These are phyloP conservation scores for Talaromyces trachyspermus DNA, from an alignment of 495 filamentous ascomycete genomes.

Conservation along the genomic window DNA sequence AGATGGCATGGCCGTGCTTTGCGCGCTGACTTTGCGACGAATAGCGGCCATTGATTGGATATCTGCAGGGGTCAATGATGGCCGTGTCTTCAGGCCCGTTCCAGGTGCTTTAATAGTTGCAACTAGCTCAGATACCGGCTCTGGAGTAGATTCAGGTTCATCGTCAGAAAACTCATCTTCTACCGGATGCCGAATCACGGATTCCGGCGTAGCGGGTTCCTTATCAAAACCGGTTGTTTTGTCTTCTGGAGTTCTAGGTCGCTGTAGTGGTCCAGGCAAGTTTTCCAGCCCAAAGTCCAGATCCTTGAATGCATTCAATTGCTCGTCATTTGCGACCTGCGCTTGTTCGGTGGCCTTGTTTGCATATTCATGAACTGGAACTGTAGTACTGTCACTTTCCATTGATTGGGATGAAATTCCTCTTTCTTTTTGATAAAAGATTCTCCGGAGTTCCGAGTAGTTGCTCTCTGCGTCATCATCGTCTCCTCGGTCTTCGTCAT, in stretches of 20 bases:
- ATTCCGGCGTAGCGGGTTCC: conserved; percentile 78
- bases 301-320: not conserved
- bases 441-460: conserved; percentile 36
- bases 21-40: conserved; percentile 75
- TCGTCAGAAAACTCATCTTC: conserved; percentile 25
- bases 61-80: conserved; percentile 80
- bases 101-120: conserved; percentile 90
- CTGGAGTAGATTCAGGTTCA: conserved; percentile 25
- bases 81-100: conserved; percentile 80
- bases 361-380: conserved; percentile 11
- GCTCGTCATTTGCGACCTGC: not conserved
- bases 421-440: conserved; percentile 13
- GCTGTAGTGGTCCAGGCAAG: conserved; percentile 43
- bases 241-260: conserved; percentile 59
- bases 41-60: conserved; percentile 80
- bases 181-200: conserved; percentile 78
- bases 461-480: conserved; percentile 42
- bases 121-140: conserved; percentile 67
- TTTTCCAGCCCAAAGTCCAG: conserved; percentile 41
- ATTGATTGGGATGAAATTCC: conserved; percentile 10
- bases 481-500: conserved; percentile 34
- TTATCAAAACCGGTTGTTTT: conserved; percentile 42
- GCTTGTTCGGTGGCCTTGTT: not conserved
- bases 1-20: conserved; percentile 53
- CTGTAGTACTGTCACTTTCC: conserved; percentile 29